phyloP scores from a whole-genome alignment of 176 grass and related monocot species.

The Hyparrhenia diplandra region DNA sequence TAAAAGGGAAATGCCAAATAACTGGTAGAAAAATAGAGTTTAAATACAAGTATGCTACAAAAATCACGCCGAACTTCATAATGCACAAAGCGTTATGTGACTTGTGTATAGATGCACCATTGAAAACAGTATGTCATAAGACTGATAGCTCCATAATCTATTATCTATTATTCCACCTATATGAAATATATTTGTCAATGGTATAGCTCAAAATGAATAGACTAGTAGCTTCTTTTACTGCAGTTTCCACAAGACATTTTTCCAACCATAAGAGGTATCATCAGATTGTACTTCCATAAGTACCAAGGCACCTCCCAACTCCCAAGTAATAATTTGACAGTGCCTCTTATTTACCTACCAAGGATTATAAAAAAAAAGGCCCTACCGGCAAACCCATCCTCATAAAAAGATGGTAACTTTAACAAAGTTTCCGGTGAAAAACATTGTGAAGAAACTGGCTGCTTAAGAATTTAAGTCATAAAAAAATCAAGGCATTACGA shows the following conservation, averaged over 20 bases:
- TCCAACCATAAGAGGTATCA: not conserved
- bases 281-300: not conserved
- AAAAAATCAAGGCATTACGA: constrained; percentile 40
- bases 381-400: not conserved
- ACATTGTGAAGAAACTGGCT: not conserved
- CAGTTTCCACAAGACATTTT: not conserved
- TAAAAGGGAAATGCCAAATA: not conserved
- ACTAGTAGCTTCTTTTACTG: not conserved
- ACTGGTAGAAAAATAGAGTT: not conserved
- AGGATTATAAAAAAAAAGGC: not conserved
- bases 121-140: not conserved
- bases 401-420: constrained; percentile 9
- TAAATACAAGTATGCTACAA: not conserved
- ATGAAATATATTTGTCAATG: not conserved
- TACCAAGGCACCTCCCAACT: not conserved
- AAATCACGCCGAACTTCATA: not conserved
- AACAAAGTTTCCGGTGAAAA: not conserved
- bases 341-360: not conserved
- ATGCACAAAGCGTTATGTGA: not conserved
- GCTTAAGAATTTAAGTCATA: not conserved
- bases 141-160: not conserved
- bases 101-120: too few species aligned
- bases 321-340: not conserved
- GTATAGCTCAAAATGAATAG: not conserved
- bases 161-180: not conserved